Percentiles rank a stretch among this genome's conserved stretches.
Evolutionary conservation across 2,329 filamentous ascomycete genomes (phyloP).

Genomic region (Cladophialophora bantiana): DNA sequence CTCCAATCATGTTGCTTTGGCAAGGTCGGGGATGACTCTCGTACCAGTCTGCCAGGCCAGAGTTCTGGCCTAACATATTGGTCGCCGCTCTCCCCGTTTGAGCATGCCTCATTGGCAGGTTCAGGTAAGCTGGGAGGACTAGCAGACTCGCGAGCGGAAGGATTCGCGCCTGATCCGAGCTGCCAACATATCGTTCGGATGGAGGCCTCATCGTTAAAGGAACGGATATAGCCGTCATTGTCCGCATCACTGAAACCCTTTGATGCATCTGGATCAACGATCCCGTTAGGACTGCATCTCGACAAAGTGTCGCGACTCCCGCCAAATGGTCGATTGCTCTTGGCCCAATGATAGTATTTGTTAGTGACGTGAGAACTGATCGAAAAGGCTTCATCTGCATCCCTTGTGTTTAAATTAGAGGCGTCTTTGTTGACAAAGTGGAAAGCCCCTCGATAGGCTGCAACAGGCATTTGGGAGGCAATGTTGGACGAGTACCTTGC

Average conservation of each 20-base stretch:
- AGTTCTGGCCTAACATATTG: conserved; percentile 15
- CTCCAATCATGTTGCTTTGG: conserved; percentile 8
- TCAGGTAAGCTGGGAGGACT: conserved; percentile 3
- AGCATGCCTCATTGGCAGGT: not conserved
- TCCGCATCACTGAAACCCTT: not conserved
- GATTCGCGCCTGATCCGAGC: conserved; percentile 13
- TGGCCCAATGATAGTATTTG: conserved; percentile 28
- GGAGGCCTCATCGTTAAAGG: conserved; percentile 1
- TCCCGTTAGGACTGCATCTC: not conserved
- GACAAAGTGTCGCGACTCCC: not conserved
- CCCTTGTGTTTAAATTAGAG: conserved; percentile 23
- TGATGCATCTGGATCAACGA: not conserved
- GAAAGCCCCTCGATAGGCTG: conserved; percentile 19
- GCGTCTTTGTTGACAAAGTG: conserved; percentile 30
- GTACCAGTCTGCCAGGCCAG: not conserved
- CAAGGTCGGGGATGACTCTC: not conserved
- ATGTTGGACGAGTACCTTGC: not conserved
- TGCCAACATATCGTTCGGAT: conserved; percentile 25
- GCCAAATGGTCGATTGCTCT: conserved; percentile 1
- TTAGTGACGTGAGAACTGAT: conserved; percentile 32
- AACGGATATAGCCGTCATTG: not conserved
- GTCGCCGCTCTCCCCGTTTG: conserved; percentile 4
- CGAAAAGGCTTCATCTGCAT: conserved; percentile 24
- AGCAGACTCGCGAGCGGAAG: not conserved
- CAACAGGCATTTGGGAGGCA: not conserved